These are phyloP conservation scores for Pistacia integerrima DNA, from an alignment of 345 rosid species.

Conservation along the genomic window DNA sequence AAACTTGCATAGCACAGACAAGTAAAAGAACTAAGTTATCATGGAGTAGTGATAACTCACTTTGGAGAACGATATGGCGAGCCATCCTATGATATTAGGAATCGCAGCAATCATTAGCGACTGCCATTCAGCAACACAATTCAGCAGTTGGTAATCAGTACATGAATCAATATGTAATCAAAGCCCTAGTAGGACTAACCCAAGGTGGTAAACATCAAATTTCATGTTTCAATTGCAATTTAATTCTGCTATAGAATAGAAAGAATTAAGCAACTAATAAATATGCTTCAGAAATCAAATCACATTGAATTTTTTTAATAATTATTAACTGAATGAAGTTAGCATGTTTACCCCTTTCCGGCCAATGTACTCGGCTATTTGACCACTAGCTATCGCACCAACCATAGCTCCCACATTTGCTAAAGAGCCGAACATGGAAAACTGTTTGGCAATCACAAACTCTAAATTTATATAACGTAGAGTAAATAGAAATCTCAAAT, in stretches of 20 bases:
- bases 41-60: slow-evolving; percentile 39
- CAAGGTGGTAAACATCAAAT: not conserved
- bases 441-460: slow-evolving; percentile 31
- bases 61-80: slow-evolving; percentile 62
- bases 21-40: not conserved
- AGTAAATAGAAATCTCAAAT: not conserved
- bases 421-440: slow-evolving; percentile 66
- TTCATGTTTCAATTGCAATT: not conserved
- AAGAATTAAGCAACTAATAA: not conserved
- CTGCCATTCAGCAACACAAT: slow-evolving; percentile 32
- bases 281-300: no score
- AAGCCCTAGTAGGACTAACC: not conserved
- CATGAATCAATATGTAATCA: not conserved
- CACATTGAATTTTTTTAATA: no score
- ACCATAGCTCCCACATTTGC: slow-evolving; percentile 82
- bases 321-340: not conserved
- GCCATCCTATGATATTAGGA: slow-evolving; percentile 83
- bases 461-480: not conserved
- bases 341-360: slow-evolving; percentile 62
- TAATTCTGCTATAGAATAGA: not conserved
- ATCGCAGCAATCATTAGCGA: slow-evolving; percentile 75
- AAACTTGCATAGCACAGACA: not conserved
- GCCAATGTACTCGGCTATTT: slow-evolving; percentile 73
- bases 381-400: slow-evolving; percentile 78
- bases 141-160: not conserved